Evolutionary conservation across 2,329 filamentous ascomycete species (phyloP), one percentile per base, ranked within the genome.

Genomic region (Bipolaris victoriae): DNA sequence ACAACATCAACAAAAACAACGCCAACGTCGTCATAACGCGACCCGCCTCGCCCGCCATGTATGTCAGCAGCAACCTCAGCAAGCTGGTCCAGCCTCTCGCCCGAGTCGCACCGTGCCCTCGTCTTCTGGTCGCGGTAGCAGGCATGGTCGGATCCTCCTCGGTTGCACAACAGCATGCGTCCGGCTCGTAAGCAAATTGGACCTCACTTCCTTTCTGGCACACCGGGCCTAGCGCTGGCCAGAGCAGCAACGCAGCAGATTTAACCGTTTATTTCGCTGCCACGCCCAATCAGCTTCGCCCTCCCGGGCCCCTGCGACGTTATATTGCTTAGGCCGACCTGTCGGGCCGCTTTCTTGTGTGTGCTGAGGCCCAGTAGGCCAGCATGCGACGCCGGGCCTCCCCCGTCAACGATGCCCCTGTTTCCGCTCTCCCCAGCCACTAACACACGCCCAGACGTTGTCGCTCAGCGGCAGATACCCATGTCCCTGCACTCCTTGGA

Each of bases 211-310:
- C 31, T 24, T 51, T 29, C 35, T 56, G 56, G 62, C 56, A 40
- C 51, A 63, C 60, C 58, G 57, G 65, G 50, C 64, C 62, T 61
- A 49, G 35, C 43, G 46, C 57, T 55, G 65, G 52, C 56, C 64
- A 55, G 33, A 59, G 62, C 66, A 55, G 49, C 31, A 40, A 52
- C 61, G 56, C 62, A 62, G 67, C 69, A 65, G 63, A 73, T 73
- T 74, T 70, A 72, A 65, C 73, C 71, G 67, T 72, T 67, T 69
- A 69, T 73, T 58, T 73, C 61, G 40, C 48, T 26, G 22, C 35
- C 26, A 7, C 15, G 53, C 51, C 73, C 70, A 75, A 69, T 74
- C 66, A 70, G 9, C 49, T 39, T 9, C 22, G 13, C 15, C 39
- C 20, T 47, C 45, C 59, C 53, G 51, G 18, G 53, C 60, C 68